Base-by-base conservation (phyloP, 768 basidiomycete species). In the Rhizopogon vesiculosus region DNA sequence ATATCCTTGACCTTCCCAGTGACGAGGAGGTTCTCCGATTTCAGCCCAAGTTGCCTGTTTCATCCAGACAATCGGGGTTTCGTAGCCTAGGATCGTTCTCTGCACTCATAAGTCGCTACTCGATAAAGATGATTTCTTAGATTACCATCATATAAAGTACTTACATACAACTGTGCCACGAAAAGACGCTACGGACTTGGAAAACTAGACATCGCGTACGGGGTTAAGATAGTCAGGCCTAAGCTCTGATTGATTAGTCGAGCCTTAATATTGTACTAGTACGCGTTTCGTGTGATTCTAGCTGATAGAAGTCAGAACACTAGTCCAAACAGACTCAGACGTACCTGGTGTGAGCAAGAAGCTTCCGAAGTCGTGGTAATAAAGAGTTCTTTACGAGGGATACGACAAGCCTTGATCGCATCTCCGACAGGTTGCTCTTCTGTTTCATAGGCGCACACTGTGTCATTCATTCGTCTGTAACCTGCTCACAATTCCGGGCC, bases 381-480 rank as follows among this genome's bases (percentile, higher is more conserved):
- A 62, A 74, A 82, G 40, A 82, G 67, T 31, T 78, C 71, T 22
- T 64, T 66, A 42, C 79, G 71, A 5, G 78, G 74, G n/a, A 80
- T 66, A 1, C 72, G 73, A 25, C 76, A 78, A 18, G 72, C 76
- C 12, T 74, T 67, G 42, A 84, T 72, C 2, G 76, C 80, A 31
- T 63, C 61, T 5, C 81, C 78, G 22, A 81, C 79, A 10, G 64
- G 58, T 58, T 72, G 63, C 62, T 83, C 82, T 25, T 25, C 4
- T 54, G 78, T 83, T 49, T 56, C 62, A 28, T 56, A 61, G 33
- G 16, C 31, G 39, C 52, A 25, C 28, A 45, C 64, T 15, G 62
- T 76, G 62, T 78, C 77, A 40, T n/a, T n/a, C n/a, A 83, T 70
- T 59, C 78, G 78, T 13, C 76, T 68, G 67, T 82, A 82, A 5